Evolutionary conservation across 208 protist genomes (phyloP).

Genomic region (Leishmania turanica): DNA sequence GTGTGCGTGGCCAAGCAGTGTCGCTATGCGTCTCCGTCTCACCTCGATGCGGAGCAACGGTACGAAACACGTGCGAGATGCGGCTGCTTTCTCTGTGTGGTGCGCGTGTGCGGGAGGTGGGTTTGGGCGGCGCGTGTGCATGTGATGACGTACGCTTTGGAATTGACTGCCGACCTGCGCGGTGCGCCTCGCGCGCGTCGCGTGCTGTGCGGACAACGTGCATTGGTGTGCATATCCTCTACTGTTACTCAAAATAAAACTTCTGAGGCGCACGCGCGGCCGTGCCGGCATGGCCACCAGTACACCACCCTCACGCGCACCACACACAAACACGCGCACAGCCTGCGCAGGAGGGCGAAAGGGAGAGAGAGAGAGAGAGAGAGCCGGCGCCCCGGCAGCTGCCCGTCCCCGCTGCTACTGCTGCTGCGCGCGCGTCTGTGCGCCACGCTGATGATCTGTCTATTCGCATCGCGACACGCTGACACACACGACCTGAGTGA

Average conservation of each 20-base stretch:
- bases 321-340: not conserved
- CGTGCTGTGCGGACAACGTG: conserved; percentile 28
- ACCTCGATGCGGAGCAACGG: conserved; percentile 25
- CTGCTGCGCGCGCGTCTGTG: conserved; percentile 2
- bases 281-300: not conserved
- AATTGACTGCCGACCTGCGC: conserved; percentile 24
- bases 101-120: conserved; percentile 35
- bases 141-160: conserved; percentile 34
- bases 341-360: not conserved
- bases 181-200: conserved; percentile 1
- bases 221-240: conserved; percentile 32
- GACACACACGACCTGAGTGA: conserved; percentile 57
- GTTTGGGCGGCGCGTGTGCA: conserved; percentile 62
- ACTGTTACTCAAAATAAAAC: conserved; percentile 20
- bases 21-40: conserved; percentile 24
- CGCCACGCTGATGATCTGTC: conserved; percentile 21
- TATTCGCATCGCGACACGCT: conserved; percentile 42
- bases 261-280: conserved; percentile 13
- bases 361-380: not conserved
- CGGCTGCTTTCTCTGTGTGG: not conserved
- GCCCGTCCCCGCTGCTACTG: not conserved
- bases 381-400: not conserved
- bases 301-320: not conserved
- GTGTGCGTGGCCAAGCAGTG: conserved; percentile 25
- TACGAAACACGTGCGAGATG: conserved; percentile 36